Conservation (phyloP, 768 basidiomycete species). For the Mycena amicta region DNA sequence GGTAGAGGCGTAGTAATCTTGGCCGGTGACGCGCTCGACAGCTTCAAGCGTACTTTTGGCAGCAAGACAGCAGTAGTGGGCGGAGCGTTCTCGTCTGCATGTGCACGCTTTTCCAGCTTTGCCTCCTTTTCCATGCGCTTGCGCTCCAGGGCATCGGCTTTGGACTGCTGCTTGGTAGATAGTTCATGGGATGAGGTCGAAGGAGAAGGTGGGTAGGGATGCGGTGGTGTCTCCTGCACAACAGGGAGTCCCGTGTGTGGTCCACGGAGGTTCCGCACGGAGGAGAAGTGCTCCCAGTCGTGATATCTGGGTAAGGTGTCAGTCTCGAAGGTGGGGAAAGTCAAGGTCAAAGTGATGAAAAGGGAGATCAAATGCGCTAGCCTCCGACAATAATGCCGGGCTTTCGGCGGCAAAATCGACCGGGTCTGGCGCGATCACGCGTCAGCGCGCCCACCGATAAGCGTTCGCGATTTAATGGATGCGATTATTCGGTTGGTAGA, state of each 20-base stretch:
- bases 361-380: too few species aligned
- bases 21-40: slow-evolving; percentile 26
- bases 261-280: slow-evolving; percentile 84
- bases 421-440: too few species aligned
- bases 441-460: background rate
- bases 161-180: slow-evolving; percentile 41
- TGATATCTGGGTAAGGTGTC: slow-evolving; percentile 65
- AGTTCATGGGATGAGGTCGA: slow-evolving; percentile 29
- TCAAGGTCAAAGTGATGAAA: too few species aligned
- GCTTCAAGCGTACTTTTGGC: slow-evolving; percentile 37
- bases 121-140: slow-evolving; percentile 29
- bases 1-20: slow-evolving; percentile 21
- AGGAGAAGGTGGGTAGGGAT: slow-evolving; percentile 31
- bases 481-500: background rate
- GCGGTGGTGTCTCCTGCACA: slow-evolving; percentile 53
- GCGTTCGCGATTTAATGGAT: too few species aligned
- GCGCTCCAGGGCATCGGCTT: slow-evolving; percentile 31
- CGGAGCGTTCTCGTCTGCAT: slow-evolving; percentile 1
- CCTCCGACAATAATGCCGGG: too few species aligned
- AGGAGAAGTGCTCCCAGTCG: slow-evolving; percentile 94
- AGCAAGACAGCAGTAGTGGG: background rate
- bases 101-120: slow-evolving; percentile 19
- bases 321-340: too few species aligned
- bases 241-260: slow-evolving; percentile 78
- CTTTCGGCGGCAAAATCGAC: too few species aligned